Evolutionary conservation across 768 basidiomycete genomes (phyloP), one percentile per base, ranked within the genome.

Genomic region (Pulveroboletus sp.): DNA sequence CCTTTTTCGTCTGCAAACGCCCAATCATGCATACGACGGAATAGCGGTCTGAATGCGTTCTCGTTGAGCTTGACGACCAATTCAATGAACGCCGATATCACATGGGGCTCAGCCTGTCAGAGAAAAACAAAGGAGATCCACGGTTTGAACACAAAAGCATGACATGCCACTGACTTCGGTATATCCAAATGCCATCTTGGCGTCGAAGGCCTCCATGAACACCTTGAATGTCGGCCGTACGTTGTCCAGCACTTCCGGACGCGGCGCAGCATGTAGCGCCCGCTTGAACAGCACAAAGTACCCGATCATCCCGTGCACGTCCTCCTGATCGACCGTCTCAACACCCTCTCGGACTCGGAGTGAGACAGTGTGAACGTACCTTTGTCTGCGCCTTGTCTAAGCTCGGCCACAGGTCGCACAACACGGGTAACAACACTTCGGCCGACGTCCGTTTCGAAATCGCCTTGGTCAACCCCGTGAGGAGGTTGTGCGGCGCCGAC

Each of bases 21-120:
- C 96, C 96, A 99, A 63, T 99, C 96, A 60, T 90, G 93, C 49
- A 94, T 68, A 46, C 85, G 83, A 47, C 93, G 83, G 79, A 97
- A 95, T 14, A 97, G 72, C 1, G 95, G 93, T 54, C 83, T 80
- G 82, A 99, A 98, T 0, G 86, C 78, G 0, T 82, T 81, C 58
- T 98, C 96, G 61, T 94, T 96, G 45, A 99, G 74, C 68, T 97
- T 97, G 46, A 91, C 81, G 11, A 93, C 89, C 9, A 97, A 73
- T 65, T 95, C 90, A 11, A 85, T 76, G 77, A 96, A 97, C 0
- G 93, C 85, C 2, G 77, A 64, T 49, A 89, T 80, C 10, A 81
- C 71, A 36, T 67, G 64, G 7, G 63, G 57, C 64, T 83, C 78
- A n/a, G 76, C 73, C 85, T 88, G 48, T 2, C 20, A 47, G 14